Conservation (phyloP, 352 stramenopile genomes). For the Blastocystis sp. region DNA sequence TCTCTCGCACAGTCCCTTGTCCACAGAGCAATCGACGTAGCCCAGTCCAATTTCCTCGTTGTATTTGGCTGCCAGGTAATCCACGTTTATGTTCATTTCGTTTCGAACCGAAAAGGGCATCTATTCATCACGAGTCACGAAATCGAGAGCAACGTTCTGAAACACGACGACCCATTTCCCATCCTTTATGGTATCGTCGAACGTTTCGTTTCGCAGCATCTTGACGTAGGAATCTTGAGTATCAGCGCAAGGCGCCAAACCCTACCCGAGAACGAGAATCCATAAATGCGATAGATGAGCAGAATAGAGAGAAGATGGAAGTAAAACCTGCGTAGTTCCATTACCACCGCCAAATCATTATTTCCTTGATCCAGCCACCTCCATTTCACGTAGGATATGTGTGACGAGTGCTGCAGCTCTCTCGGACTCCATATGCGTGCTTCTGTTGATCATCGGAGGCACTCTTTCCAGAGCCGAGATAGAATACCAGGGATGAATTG, state of each 20-base stretch:
- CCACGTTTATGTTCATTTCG: conserved; percentile 60
- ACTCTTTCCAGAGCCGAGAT: neutral
- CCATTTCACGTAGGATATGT: neutral
- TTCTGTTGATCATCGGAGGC: no score
- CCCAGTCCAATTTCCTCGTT: conserved; percentile 26
- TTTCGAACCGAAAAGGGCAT: conserved; percentile 21
- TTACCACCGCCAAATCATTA: neutral
- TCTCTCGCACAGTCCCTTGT: neutral
- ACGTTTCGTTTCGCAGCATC: neutral
- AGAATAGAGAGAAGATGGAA: neutral
- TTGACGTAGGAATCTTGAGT: conserved; percentile 15
- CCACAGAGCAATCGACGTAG: conserved; percentile 48
- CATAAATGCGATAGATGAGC: neutral
- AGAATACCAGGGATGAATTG: neutral
- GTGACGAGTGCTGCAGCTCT: no score
- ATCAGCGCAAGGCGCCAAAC: neutral
- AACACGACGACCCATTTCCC: conserved; percentile 59
- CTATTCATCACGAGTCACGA: neutral
- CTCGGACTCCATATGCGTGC: no score
- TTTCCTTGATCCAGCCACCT: neutral
- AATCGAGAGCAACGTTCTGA: neutral
- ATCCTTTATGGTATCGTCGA: neutral
- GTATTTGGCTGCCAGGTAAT: conserved; percentile 53
- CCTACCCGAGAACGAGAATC: conserved; percentile 13
- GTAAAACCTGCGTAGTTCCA: neutral